Evolutionary conservation across 108 stramenopile species (phyloP).

Genomic region (Chaetoceros muelleri): DNA sequence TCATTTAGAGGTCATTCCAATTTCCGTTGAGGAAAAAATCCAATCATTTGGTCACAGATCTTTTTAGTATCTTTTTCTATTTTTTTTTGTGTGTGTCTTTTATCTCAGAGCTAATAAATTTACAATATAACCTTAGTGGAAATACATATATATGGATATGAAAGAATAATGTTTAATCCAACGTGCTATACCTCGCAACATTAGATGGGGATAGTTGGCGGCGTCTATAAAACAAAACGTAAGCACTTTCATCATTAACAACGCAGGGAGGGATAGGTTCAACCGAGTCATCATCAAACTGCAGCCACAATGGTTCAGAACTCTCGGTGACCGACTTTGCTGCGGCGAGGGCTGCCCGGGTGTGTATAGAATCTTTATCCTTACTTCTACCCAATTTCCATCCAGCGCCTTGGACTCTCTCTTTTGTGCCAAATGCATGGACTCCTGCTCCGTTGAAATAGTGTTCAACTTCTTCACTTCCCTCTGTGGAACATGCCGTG

Average conservation of each 20-base stretch:
- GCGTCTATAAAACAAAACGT: constrained; percentile 89
- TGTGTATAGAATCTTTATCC: constrained; percentile 44
- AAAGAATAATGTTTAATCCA: constrained; percentile 31
- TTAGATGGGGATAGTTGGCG: constrained; percentile 74
- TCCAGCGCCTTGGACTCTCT: constrained; percentile 24
- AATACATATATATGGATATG: too few species aligned
- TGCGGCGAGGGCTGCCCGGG: constrained; percentile 28
- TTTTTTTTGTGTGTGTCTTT: too few species aligned
- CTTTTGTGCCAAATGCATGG: constrained; percentile 25
- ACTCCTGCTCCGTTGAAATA: constrained; percentile 52
- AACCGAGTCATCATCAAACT: constrained; percentile 93
- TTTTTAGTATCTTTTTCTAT: too few species aligned
- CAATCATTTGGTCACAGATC: too few species aligned
- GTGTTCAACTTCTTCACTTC: constrained; percentile 77
- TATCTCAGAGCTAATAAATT: too few species aligned
- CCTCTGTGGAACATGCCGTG: constrained; percentile 69
- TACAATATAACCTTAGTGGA: too few species aligned
- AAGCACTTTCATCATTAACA: constrained; percentile 86
- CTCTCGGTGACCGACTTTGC: constrained; percentile 47
- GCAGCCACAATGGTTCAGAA: constrained; percentile 83
- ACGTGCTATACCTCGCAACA: constrained; percentile 68
- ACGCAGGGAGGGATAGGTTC: constrained; percentile 69
- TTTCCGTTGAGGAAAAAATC: too few species aligned
- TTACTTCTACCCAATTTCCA: constrained; percentile 62
- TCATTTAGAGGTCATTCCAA: too few species aligned